phyloP scores from a whole-genome alignment of 2,329 filamentous ascomycete species.

The Sclerotinia sclerotiorum region DNA sequence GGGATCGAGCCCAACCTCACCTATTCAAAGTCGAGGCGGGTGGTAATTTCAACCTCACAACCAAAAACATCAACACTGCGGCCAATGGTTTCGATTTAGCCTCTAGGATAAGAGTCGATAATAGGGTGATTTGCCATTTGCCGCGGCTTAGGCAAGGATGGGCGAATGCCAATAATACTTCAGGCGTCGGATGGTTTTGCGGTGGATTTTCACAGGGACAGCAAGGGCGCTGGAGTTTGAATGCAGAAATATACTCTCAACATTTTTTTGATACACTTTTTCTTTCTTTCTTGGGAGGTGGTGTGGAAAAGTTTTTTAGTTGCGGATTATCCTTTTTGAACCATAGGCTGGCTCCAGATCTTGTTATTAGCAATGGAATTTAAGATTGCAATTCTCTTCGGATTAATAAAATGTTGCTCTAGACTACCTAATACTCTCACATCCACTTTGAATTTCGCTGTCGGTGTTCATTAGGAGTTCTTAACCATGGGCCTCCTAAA shows the following conservation, averaged over 20 bases:
- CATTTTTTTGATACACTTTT: not conserved
- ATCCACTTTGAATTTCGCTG: not conserved
- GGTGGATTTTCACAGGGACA: slow-evolving; percentile 35
- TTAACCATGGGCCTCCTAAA: not conserved
- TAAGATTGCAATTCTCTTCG: not conserved
- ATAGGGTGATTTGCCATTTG: slow-evolving; percentile 29
- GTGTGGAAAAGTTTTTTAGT: slow-evolving; percentile 25
- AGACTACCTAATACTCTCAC: not conserved
- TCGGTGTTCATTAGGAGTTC: not conserved
- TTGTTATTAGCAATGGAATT: slow-evolving; percentile 15
- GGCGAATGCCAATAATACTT: slow-evolving; percentile 36
- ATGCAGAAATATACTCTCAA: slow-evolving; percentile 13
- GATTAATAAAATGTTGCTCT: not conserved
- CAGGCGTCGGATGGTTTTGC: slow-evolving; percentile 37
- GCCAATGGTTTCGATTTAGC: slow-evolving; percentile 27
- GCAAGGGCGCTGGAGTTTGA: slow-evolving; percentile 35
- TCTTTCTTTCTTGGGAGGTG: slow-evolving; percentile 22
- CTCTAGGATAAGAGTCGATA: slow-evolving; percentile 39
- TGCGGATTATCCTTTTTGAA: slow-evolving; percentile 18
- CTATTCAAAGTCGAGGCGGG: slow-evolving; percentile 43
- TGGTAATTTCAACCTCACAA: slow-evolving; percentile 40
- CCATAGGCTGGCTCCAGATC: slow-evolving; percentile 8
- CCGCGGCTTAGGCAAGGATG: slow-evolving; percentile 37
- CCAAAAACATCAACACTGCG: slow-evolving; percentile 20
- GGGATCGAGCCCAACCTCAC: slow-evolving; percentile 46